Evolutionary conservation across 2,329 filamentous ascomycete species (phyloP).

Genomic region (Aspergillus quadrilineatus): DNA sequence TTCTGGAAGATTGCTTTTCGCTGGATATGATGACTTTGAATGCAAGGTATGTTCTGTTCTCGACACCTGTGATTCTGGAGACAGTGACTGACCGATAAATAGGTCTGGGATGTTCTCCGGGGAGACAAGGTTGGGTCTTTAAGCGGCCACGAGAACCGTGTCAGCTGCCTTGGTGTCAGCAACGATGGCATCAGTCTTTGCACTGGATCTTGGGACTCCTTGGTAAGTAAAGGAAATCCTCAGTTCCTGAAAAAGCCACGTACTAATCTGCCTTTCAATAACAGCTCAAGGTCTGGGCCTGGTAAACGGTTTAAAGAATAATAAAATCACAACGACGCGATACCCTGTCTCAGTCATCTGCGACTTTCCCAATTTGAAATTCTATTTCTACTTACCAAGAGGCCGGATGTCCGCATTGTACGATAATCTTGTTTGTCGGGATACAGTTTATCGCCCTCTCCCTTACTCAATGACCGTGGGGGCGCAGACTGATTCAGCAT

Average conservation of each 20-base stretch:
- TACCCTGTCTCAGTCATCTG: slow-evolving; percentile 39
- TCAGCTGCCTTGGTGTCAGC: slow-evolving; percentile 97
- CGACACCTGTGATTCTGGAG: background rate
- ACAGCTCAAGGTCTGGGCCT: slow-evolving; percentile 86
- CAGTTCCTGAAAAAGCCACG: background rate
- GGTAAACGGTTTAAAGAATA: slow-evolving; percentile 50
- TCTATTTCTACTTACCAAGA: slow-evolving; percentile 35
- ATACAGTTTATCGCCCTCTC: slow-evolving; percentile 21
- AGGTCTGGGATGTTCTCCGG: slow-evolving; percentile 98
- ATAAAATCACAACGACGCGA: slow-evolving; percentile 32
- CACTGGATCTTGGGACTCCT: slow-evolving; percentile 98
- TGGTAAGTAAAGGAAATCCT: slow-evolving; percentile 63
- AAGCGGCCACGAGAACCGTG: slow-evolving; percentile 96
- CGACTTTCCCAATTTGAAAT: slow-evolving; percentile 38
- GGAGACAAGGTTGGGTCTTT: slow-evolving; percentile 96
- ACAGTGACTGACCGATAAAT: slow-evolving; percentile 13
- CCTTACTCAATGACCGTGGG: slow-evolving; percentile 27
- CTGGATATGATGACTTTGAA: slow-evolving; percentile 98
- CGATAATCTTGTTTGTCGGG: slow-evolving; percentile 45
- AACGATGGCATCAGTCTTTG: slow-evolving; percentile 99
- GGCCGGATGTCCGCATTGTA: slow-evolving; percentile 41
- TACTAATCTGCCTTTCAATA: slow-evolving; percentile 18
- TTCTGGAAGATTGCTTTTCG: slow-evolving; percentile 90
- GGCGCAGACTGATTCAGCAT: slow-evolving; percentile 16
- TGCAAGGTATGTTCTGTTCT: slow-evolving; percentile 75